Evolutionary conservation across 2,329 filamentous ascomycete genomes (phyloP).

Genomic region (Decorospora gaudefroyi): DNA sequence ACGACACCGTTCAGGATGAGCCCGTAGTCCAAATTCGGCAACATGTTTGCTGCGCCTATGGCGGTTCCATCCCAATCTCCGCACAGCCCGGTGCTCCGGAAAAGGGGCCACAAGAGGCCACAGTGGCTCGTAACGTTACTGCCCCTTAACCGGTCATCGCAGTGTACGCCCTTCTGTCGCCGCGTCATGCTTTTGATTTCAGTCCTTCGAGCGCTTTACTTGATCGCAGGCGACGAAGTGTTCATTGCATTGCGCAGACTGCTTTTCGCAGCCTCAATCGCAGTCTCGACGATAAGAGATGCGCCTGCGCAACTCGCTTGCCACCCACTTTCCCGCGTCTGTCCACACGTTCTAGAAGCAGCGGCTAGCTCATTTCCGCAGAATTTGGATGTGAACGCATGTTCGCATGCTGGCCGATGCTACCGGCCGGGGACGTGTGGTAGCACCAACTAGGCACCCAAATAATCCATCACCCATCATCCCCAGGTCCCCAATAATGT

Average conservation of each 20-base stretch:
- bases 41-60: conserved; percentile 5
- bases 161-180: neutral
- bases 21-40: neutral
- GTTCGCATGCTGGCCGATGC: conserved; percentile 27
- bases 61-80: conserved; percentile 13
- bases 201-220: neutral
- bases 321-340: conserved; percentile 7
- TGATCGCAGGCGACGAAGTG: neutral
- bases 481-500: conserved; percentile 12
- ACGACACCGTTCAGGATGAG: too few relatives aligned
- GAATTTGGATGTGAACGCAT: conserved; percentile 10
- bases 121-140: conserved; percentile 4
- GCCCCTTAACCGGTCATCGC: conserved; percentile 6
- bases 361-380: conserved; percentile 23
- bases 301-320: conserved; percentile 5
- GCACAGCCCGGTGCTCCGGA: conserved; percentile 11
- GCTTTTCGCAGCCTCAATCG: conserved; percentile 1
- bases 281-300: conserved; percentile 2
- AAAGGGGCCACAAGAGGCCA: conserved; percentile 9
- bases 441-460: conserved; percentile 12
- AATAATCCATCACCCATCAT: conserved; percentile 11
- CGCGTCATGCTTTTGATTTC: neutral
- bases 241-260: neutral
- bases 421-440: conserved; percentile 18
- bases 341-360: conserved; percentile 20